A percentile compares a stretch with the other conserved stretches of the same genome.
Evolutionary conservation across 345 rosid species (phyloP).

Genomic region (Eucalyptus coolabah): DNA sequence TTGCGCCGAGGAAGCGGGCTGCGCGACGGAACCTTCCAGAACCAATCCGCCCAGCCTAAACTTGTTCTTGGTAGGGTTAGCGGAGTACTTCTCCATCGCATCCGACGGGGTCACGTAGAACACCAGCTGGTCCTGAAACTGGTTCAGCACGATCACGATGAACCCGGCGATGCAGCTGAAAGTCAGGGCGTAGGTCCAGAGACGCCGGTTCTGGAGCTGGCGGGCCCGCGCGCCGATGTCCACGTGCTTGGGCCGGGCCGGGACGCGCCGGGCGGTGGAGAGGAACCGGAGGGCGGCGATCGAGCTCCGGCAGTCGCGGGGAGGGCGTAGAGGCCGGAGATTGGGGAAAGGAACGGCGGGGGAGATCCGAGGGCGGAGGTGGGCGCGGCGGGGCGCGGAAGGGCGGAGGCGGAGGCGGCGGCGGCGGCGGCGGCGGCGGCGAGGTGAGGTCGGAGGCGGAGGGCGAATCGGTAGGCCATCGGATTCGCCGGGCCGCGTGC

Average conservation of each 20-base stretch:
- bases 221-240: slow-evolving; percentile 86
- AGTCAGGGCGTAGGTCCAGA: slow-evolving; percentile 83
- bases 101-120: slow-evolving; percentile 84
- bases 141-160: slow-evolving; percentile 70
- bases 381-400: slow-evolving; percentile 1
- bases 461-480: slow-evolving; percentile 49
- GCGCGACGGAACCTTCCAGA: slow-evolving; percentile 84
- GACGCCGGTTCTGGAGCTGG: slow-evolving; percentile 82
- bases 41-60: slow-evolving; percentile 86
- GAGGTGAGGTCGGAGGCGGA: slow-evolving; percentile 45
- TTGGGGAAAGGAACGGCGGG: background rate
- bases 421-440: background rate
- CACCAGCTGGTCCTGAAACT: slow-evolving; percentile 81
- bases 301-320: background rate
- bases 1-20: slow-evolving; percentile 57
- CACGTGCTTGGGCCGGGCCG: slow-evolving; percentile 40
- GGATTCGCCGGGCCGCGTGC: background rate
- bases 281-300: slow-evolving; percentile 30
- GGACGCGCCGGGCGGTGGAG: slow-evolving; percentile 53
- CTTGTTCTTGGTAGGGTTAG: slow-evolving; percentile 54
- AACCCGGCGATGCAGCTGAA: slow-evolving; percentile 89
- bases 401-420: background rate
- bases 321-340: slow-evolving; percentile 4
- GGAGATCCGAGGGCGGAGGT: slow-evolving; percentile 7
- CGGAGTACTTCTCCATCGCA: slow-evolving; percentile 63